Evolutionary conservation across 371 early-diverging fungal species (phyloP).

Genomic region (Nematocida major): DNA sequence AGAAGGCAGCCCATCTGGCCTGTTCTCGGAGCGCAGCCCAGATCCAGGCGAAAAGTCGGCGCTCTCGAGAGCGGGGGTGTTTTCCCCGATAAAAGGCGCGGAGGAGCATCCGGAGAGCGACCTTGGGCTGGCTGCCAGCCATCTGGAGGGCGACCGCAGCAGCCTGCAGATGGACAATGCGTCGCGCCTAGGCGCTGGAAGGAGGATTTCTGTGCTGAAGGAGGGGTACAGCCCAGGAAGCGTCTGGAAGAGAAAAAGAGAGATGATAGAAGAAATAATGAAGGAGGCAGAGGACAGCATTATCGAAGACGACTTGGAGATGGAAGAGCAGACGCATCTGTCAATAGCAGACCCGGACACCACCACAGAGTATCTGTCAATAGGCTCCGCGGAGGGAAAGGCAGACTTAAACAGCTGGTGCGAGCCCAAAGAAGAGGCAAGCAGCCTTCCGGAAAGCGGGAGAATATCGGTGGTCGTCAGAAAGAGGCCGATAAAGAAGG

Average conservation of each 20-base stretch:
- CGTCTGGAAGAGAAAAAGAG: slow-evolving; percentile 46
- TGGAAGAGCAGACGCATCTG: not conserved
- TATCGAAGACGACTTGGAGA: not conserved
- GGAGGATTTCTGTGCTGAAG: not conserved
- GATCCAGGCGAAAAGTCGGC: not conserved
- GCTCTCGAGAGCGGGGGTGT: too few species aligned
- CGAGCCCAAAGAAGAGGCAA: not conserved
- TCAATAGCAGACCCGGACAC: not conserved
- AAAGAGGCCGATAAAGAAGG: slow-evolving; percentile 51
- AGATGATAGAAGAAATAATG: slow-evolving; percentile 44
- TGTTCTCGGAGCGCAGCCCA: too few species aligned
- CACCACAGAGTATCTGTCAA: not conserved
- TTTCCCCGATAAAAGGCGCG: too few species aligned
- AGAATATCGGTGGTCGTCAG: slow-evolving; percentile 58
- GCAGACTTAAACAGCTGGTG: not conserved
- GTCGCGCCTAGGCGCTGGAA: not conserved
- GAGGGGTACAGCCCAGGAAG: slow-evolving; percentile 11
- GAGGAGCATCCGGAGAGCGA: too few species aligned
- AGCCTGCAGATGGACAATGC: not conserved
- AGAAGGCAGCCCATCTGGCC: too few species aligned
- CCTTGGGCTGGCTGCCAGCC: not conserved
- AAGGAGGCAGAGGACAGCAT: slow-evolving; percentile 50
- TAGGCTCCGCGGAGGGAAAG: not conserved
- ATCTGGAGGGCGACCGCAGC: not conserved
- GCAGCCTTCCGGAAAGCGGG: not conserved